Evolutionary conservation across 2,329 filamentous ascomycete species (phyloP).

Genomic region (Penicillium sclerotigenum): DNA sequence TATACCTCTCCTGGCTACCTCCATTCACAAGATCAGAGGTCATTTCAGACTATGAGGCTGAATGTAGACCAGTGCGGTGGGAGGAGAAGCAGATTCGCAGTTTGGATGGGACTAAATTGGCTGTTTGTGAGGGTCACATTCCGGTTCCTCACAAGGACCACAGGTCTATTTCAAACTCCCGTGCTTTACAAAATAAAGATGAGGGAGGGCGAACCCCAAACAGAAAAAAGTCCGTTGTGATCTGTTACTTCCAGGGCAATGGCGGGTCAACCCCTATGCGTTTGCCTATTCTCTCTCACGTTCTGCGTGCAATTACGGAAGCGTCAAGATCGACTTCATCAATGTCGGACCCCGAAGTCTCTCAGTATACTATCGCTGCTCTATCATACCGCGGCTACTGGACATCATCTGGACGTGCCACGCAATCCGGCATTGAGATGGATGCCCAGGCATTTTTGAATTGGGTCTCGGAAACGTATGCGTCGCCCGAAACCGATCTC

Average conservation of each 20-base stretch:
- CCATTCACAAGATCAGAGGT: slow-evolving; percentile 66
- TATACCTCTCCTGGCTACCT: slow-evolving; percentile 74
- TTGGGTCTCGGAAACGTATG: slow-evolving; percentile 55
- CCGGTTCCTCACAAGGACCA: slow-evolving; percentile 34
- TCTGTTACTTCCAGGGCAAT: slow-evolving; percentile 37
- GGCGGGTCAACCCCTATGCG: slow-evolving; percentile 33
- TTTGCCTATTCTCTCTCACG: slow-evolving; percentile 45
- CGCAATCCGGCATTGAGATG: slow-evolving; percentile 65
- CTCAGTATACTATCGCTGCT: slow-evolving; percentile 44
- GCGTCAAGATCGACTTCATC: not conserved
- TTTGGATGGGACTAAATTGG: slow-evolving; percentile 46
- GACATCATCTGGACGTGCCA: slow-evolving; percentile 69
- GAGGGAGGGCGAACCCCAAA: not conserved
- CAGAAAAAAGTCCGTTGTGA: slow-evolving; percentile 20
- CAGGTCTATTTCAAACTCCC: slow-evolving; percentile 26
- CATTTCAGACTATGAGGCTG: slow-evolving; percentile 60
- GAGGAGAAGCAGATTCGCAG: slow-evolving; percentile 51
- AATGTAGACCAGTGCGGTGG: slow-evolving; percentile 65
- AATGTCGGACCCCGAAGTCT: not conserved
- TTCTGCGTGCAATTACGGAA: slow-evolving; percentile 34
- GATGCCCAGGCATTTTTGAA: slow-evolving; percentile 64
- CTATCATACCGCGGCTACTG: slow-evolving; percentile 70
- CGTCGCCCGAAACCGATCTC: slow-evolving; percentile 16
- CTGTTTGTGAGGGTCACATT: slow-evolving; percentile 64
- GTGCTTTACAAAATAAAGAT: slow-evolving; percentile 9